phyloP scores from a whole-genome alignment of 257 asterid species.

The Ilex asprella region DNA sequence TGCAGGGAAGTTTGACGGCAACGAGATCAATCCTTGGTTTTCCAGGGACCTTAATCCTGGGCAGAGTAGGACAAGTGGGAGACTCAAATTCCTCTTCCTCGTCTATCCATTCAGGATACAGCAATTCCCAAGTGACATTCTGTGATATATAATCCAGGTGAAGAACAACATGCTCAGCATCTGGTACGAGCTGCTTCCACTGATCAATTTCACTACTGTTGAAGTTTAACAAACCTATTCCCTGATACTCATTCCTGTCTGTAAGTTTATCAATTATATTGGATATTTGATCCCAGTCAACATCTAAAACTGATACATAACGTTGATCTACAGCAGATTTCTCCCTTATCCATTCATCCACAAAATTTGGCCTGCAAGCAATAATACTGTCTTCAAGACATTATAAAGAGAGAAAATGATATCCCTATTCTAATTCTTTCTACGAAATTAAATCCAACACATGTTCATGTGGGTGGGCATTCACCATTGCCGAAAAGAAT shows the following conservation, averaged over 20 bases:
- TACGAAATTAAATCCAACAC: neutral
- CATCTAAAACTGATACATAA: constrained; percentile 42
- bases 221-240: constrained; percentile 73
- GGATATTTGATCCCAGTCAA: constrained; percentile 73
- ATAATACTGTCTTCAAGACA: neutral
- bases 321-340: constrained; percentile 34
- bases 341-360: constrained; percentile 42
- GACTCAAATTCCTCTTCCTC: constrained; percentile 88
- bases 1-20: constrained; percentile 83
- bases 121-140: constrained; percentile 74
- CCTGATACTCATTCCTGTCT: constrained; percentile 51
- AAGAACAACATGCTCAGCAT: constrained; percentile 59
- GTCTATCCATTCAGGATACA: constrained; percentile 94
- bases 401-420: neutral
- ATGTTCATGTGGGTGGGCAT: neutral
- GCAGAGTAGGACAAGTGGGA: constrained; percentile 76
- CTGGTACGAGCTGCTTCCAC: constrained; percentile 60
- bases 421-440: neutral
- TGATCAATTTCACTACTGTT: constrained; percentile 51
- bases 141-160: constrained; percentile 43
- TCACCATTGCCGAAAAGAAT: neutral
- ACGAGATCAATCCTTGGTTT: constrained; percentile 79
- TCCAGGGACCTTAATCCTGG: constrained; percentile 42
- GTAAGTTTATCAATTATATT: constrained; percentile 39
- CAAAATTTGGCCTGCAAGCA: constrained; percentile 40